These are phyloP conservation scores for Novymonas esmeraldas DNA, from an alignment of 208 protist genomes.

Conservation along the genomic window DNA sequence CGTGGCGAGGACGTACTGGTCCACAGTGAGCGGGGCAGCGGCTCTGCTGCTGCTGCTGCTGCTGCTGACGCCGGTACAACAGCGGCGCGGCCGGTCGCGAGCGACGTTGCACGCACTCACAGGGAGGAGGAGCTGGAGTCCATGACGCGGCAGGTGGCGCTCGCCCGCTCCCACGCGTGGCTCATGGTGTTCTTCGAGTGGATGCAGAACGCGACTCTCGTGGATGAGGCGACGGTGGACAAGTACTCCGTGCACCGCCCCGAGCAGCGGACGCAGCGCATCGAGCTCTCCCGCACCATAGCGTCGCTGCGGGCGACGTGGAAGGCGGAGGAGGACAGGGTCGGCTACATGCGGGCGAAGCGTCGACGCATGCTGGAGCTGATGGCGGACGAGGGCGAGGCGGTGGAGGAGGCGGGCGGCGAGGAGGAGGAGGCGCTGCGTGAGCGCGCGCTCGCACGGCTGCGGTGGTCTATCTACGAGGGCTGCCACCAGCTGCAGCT, in stretches of 20 bases:
- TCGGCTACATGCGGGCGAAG: constrained; percentile 69
- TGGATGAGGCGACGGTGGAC: constrained; percentile 74
- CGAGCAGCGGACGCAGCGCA: constrained; percentile 77
- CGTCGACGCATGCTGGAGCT: constrained; percentile 74
- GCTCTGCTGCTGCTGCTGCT: neutral
- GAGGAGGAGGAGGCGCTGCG: constrained; percentile 87
- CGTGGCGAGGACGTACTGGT: constrained; percentile 15
- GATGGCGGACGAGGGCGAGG: constrained; percentile 67
- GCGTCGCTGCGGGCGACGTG: constrained; percentile 47
- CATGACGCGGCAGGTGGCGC: constrained; percentile 65
- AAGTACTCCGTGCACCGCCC: constrained; percentile 55
- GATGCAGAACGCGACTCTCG: constrained; percentile 66
- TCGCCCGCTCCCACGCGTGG: constrained; percentile 71
- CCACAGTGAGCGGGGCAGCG: constrained; percentile 7
- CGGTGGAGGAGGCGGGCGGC: constrained; percentile 53
- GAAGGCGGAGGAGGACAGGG: constrained; percentile 54
- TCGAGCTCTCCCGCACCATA: constrained; percentile 72
- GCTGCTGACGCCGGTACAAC: neutral
- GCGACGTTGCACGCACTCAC: constrained; percentile 4
- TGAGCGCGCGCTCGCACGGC: constrained; percentile 58
- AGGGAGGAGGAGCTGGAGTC: constrained; percentile 27
- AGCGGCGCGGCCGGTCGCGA: neutral
- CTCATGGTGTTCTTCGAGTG: constrained; percentile 77
- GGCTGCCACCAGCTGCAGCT: constrained; percentile 83
- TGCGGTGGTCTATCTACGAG: constrained; percentile 81